A percentile compares a stretch with the other conserved stretches of the same genome.
Evolutionary conservation across 345 rosid genomes (phyloP).

Genomic region (Clarkia xantiana): DNA sequence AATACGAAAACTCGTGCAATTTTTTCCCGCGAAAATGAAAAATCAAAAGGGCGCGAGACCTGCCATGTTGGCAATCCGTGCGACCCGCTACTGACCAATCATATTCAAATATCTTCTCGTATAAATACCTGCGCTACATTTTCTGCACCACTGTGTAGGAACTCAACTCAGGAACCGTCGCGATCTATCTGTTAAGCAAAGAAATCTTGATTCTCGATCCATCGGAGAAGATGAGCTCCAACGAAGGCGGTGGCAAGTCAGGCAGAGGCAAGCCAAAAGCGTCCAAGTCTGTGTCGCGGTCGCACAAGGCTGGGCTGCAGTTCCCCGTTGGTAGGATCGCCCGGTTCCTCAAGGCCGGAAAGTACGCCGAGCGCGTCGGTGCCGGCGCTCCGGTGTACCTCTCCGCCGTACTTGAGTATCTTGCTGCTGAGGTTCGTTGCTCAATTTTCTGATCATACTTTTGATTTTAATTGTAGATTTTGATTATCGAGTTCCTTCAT

Average conservation of each 20-base stretch:
- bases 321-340: slow-evolving; percentile 75
- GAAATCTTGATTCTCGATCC: not conserved
- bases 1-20: not conserved
- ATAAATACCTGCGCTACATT: slow-evolving; percentile 3
- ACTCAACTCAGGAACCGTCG: not conserved
- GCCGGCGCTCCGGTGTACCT: slow-evolving; percentile 79
- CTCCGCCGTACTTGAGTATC: slow-evolving; percentile 68
- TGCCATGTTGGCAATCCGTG: slow-evolving; percentile 42
- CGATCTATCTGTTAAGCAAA: not conserved
- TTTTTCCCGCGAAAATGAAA: slow-evolving; percentile 22
- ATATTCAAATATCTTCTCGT: not conserved
- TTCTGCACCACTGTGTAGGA: not conserved
- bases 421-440: slow-evolving; percentile 65
- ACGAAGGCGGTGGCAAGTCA: slow-evolving; percentile 38
- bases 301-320: slow-evolving; percentile 70
- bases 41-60: not conserved
- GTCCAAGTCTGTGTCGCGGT: slow-evolving; percentile 49
- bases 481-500: not conserved
- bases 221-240: slow-evolving; percentile 32
- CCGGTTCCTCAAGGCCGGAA: slow-evolving; percentile 61
- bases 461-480: not conserved
- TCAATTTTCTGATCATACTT: not conserved
- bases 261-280: slow-evolving; percentile 66
- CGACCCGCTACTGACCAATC: slow-evolving; percentile 13
- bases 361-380: slow-evolving; percentile 70